Conservation (phyloP, 192 early-diverging fungal genomes). For the Lobosporangium transversale region DNA sequence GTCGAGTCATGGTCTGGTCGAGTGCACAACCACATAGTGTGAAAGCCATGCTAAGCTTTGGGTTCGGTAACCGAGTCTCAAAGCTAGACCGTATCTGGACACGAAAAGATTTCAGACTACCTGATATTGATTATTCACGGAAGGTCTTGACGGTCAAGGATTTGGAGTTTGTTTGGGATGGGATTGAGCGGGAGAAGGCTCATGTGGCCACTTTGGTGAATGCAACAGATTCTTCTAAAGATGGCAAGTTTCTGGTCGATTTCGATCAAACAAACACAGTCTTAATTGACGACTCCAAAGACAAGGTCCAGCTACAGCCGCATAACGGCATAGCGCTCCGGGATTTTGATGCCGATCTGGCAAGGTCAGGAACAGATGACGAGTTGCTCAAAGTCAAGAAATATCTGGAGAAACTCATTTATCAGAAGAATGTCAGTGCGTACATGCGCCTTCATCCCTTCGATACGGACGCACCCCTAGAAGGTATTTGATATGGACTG, state of each 20-base stretch:
- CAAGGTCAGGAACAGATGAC: slow-evolving; percentile 35
- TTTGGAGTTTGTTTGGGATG: slow-evolving; percentile 65
- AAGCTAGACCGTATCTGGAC: slow-evolving; percentile 69
- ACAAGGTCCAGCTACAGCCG: slow-evolving; percentile 62
- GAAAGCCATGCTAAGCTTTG: slow-evolving; percentile 21
- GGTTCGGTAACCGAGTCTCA: slow-evolving; percentile 46
- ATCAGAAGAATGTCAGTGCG: slow-evolving; percentile 57
- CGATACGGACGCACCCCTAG: slow-evolving; percentile 1
- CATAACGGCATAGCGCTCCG: slow-evolving; percentile 55
- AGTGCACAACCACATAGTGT: slow-evolving; percentile 71
- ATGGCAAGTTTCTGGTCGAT: background rate
- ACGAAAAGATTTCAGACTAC: slow-evolving; percentile 60
- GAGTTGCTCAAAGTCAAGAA: slow-evolving; percentile 54
- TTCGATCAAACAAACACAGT: slow-evolving; percentile 62
- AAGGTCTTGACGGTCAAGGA: slow-evolving; percentile 70
- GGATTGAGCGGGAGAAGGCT: slow-evolving; percentile 32
- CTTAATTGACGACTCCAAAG: slow-evolving; percentile 61
- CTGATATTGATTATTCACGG: slow-evolving; percentile 48
- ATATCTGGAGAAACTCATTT: slow-evolving; percentile 54
- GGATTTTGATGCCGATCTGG: slow-evolving; percentile 44
- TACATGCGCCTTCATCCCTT: slow-evolving; percentile 62
- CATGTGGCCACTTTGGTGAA: background rate
- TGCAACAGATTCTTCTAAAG: background rate
- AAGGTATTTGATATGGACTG: too few relatives aligned
- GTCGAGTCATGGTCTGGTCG: slow-evolving; percentile 81